Conservation (phyloP, 1,139 yeast species). For the Nakaseomyces nivariensis region DNA sequence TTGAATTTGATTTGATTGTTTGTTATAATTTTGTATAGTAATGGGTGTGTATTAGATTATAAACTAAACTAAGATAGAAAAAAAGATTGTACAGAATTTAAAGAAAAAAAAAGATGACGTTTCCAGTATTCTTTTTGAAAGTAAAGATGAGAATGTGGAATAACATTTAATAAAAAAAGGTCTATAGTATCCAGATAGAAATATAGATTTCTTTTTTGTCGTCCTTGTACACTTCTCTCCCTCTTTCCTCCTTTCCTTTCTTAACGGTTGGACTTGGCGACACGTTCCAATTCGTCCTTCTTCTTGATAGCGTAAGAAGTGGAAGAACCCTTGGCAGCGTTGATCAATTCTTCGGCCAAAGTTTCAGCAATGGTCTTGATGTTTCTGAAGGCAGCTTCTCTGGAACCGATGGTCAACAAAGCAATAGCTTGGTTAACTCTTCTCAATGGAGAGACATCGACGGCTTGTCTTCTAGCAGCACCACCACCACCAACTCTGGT, state of each 20-base stretch:
- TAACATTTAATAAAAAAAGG: not conserved
- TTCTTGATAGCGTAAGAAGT: slow-evolving; percentile 99
- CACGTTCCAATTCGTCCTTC: slow-evolving; percentile 99
- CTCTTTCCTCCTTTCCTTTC: slow-evolving; percentile 8
- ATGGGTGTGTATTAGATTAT: slow-evolving; percentile 3
- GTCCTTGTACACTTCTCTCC: not conserved
- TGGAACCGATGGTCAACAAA: slow-evolving; percentile 97
- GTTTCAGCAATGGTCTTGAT: slow-evolving; percentile 99
- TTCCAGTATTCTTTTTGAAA: slow-evolving; percentile 1
- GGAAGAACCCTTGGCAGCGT: slow-evolving; percentile 99
- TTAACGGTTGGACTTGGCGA: slow-evolving; percentile 99
- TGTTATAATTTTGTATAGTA: not conserved
- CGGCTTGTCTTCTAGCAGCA: slow-evolving; percentile 99
- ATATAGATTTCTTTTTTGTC: not conserved
- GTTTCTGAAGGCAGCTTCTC: slow-evolving; percentile 99
- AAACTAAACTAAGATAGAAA: slow-evolving; percentile 5
- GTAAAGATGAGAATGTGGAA: not conserved
- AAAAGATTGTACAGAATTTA: slow-evolving; percentile 12
- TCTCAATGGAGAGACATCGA: slow-evolving; percentile 99
- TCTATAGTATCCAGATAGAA: not conserved
- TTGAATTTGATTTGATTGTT: not conserved
- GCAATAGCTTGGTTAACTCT: slow-evolving; percentile 99
- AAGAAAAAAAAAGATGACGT: slow-evolving; percentile 3
- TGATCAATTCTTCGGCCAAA: slow-evolving; percentile 99
- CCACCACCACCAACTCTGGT: slow-evolving; percentile 99